Conservation (phyloP, 352 stramenopile genomes). For the Plasmopara halstedii region DNA sequence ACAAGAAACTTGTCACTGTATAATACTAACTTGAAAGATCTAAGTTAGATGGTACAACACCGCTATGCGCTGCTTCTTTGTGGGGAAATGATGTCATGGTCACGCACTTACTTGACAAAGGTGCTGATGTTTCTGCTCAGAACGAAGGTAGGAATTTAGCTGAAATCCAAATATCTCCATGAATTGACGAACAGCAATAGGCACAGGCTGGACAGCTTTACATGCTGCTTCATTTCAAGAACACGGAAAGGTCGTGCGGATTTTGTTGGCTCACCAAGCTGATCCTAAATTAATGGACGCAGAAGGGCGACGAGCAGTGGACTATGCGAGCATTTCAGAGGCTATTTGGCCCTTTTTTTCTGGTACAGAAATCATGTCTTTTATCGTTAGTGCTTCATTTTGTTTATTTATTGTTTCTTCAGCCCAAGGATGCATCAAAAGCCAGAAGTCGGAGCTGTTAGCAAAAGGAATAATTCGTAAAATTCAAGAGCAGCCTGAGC, state of each 20-base stretch:
- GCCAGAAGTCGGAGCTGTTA: conserved; percentile 46
- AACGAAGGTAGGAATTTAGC: conserved; percentile 43
- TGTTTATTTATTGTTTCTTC: not conserved
- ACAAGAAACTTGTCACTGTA: not conserved
- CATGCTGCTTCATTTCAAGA: conserved; percentile 63
- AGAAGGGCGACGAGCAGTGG: conserved; percentile 42
- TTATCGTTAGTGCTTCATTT: not conserved
- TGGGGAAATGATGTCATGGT: conserved; percentile 67
- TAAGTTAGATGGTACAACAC: conserved; percentile 50
- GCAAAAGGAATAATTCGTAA: conserved; percentile 62
- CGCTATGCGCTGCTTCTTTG: conserved; percentile 45
- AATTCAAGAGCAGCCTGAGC: conserved; percentile 45
- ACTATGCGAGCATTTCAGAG: conserved; percentile 69
- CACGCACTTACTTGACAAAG: conserved; percentile 45
- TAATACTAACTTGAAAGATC: not conserved
- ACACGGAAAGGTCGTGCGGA: conserved; percentile 50
- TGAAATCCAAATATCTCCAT: not conserved
- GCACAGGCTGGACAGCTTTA: conserved; percentile 56
- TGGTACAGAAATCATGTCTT: conserved; percentile 10
- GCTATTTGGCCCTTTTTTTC: conserved; percentile 66
- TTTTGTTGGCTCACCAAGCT: conserved; percentile 40
- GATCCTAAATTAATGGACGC: conserved; percentile 36
- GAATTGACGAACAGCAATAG: conserved; percentile 6
- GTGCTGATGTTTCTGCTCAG: conserved; percentile 35
- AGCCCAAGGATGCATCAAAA: conserved; percentile 45